Conservation (phyloP, 495 filamentous ascomycete species). For the Penicillium samsonianum region DNA sequence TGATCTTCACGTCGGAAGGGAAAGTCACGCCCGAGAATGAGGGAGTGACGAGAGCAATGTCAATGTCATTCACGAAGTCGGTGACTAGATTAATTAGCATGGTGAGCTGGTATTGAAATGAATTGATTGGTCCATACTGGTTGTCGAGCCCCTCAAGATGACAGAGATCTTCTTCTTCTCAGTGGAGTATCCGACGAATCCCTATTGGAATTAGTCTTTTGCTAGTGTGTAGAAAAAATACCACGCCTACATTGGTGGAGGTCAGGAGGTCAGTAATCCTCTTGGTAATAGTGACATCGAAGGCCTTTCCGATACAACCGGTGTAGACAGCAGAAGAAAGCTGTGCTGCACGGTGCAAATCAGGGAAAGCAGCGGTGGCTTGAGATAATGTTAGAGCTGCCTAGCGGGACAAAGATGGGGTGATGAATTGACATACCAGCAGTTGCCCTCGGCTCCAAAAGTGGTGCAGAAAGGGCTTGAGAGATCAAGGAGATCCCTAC, state of each 20-base stretch:
- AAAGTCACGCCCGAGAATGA: conserved; percentile 33
- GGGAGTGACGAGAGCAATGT: conserved; percentile 34
- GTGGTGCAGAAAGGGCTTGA: conserved; percentile 18
- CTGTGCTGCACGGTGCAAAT: conserved; percentile 34
- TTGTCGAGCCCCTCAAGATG: conserved; percentile 37
- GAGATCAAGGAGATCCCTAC: conserved; percentile 13
- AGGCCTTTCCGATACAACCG: conserved; percentile 30
- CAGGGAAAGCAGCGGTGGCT: conserved; percentile 27
- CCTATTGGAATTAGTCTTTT: conserved; percentile 14
- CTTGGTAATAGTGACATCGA: conserved; percentile 40
- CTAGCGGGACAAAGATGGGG: not conserved
- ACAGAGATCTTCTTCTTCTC: conserved; percentile 33
- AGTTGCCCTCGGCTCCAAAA: conserved; percentile 20
- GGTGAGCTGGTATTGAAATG: not conserved
- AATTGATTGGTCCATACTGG: conserved; percentile 8
- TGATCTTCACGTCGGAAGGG: conserved; percentile 33
- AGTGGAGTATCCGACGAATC: conserved; percentile 35
- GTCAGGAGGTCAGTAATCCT: conserved; percentile 25
- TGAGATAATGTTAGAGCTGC: not conserved
- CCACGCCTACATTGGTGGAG: conserved; percentile 28
- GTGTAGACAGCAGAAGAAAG: conserved; percentile 39
- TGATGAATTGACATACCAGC: conserved; percentile 13
- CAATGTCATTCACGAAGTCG: conserved; percentile 41
- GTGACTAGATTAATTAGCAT: conserved; percentile 12
- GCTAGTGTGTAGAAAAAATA: not conserved